These are phyloP conservation scores for Phytophthora meadii DNA, from an alignment of 352 stramenopile genomes.

Conservation along the genomic window DNA sequence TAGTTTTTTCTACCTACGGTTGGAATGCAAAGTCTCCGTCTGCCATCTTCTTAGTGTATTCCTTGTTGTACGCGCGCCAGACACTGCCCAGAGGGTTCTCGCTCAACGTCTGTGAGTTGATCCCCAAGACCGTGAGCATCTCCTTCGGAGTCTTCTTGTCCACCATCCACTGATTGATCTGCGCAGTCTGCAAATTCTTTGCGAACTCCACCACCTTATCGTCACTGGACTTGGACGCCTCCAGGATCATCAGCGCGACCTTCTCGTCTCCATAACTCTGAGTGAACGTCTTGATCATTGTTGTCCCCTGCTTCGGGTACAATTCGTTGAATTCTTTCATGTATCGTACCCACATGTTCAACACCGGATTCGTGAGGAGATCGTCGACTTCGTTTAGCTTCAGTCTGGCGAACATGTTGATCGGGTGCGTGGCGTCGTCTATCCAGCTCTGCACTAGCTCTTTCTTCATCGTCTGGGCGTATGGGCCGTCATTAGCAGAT, in stretches of 20 bases:
- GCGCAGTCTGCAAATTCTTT: constrained; percentile 12
- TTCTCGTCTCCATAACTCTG: constrained; percentile 24
- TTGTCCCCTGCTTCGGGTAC: background rate
- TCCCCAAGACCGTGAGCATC: constrained; percentile 14
- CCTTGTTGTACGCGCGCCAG: constrained; percentile 24
- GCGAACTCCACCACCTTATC: constrained; percentile 2
- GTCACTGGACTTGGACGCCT: background rate
- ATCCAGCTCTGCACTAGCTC: background rate
- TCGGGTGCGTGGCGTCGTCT: background rate
- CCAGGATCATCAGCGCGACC: constrained; percentile 14
- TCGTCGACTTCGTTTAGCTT: constrained; percentile 10
- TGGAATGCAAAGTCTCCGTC: background rate
- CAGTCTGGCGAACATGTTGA: background rate
- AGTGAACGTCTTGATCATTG: constrained; percentile 16
- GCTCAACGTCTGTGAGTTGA: background rate
- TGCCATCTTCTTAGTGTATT: constrained; percentile 3
- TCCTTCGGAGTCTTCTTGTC: constrained; percentile 4
- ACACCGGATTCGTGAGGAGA: constrained; percentile 5
- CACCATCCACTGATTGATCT: constrained; percentile 20
- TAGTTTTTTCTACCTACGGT: background rate
- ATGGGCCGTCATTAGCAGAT: background rate
- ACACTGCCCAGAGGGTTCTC: constrained; percentile 7
- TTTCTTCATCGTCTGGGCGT: background rate
- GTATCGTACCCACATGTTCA: constrained; percentile 9
- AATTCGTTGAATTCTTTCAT: constrained; percentile 17